phyloP scores from a whole-genome alignment of 1,284 basidiomycete species.

The Sporisorium sorghi region DNA sequence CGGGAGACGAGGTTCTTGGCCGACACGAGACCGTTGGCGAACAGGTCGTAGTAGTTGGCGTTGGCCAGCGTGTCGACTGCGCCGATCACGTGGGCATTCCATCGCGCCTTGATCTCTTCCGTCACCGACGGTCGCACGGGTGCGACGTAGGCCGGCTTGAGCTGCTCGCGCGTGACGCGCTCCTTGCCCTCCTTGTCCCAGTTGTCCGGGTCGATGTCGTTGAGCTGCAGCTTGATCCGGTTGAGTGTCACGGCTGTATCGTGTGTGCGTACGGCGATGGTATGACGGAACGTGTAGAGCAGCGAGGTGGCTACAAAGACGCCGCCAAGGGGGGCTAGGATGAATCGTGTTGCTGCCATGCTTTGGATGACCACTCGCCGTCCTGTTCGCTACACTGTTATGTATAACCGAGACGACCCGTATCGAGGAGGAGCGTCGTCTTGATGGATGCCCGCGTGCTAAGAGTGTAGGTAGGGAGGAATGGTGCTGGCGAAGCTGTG shows the following conservation, averaged over 20 bases:
- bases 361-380: neutral
- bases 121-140: slow-evolving; percentile 40
- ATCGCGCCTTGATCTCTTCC: slow-evolving; percentile 54
- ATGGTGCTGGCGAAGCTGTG: no score
- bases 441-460: neutral
- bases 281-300: slow-evolving; percentile 54
- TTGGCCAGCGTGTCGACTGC: slow-evolving; percentile 34
- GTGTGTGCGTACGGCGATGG: slow-evolving; percentile 50
- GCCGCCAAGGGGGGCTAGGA: slow-evolving; percentile 45
- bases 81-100: slow-evolving; percentile 49
- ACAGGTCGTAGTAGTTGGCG: slow-evolving; percentile 52
- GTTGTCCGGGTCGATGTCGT: slow-evolving; percentile 55
- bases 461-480: no score
- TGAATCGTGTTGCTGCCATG: slow-evolving; percentile 45
- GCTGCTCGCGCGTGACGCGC: slow-evolving; percentile 27
- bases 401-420: neutral
- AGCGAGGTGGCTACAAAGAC: slow-evolving; percentile 53
- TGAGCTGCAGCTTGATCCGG: slow-evolving; percentile 45
- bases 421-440: neutral
- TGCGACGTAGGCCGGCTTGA: slow-evolving; percentile 46
- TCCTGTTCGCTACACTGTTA: neutral
- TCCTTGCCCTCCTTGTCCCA: slow-evolving; percentile 49
- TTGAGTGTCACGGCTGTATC: slow-evolving; percentile 42
- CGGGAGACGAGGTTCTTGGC: slow-evolving; percentile 33
- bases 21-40: slow-evolving; percentile 40